Evolutionary conservation across 2,329 filamentous ascomycete genomes (phyloP).

Genomic region (Calonectria pseudoturangicola): DNA sequence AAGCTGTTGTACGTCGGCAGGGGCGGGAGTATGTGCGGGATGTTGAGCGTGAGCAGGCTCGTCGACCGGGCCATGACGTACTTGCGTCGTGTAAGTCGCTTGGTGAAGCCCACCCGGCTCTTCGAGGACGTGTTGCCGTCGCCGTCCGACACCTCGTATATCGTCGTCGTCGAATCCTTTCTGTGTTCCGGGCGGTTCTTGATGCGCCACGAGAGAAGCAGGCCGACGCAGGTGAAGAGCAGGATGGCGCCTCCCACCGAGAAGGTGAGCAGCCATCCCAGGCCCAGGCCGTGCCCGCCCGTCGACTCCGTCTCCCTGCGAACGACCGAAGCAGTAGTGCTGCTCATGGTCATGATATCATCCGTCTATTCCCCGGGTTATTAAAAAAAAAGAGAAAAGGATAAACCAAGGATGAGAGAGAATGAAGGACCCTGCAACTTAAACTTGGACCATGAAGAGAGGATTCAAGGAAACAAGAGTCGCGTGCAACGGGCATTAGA

Average conservation of each 20-base stretch:
- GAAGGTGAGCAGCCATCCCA: conserved; percentile 67
- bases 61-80: conserved; percentile 52
- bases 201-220: conserved; percentile 64
- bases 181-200: conserved; percentile 47
- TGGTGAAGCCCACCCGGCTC: conserved; percentile 48
- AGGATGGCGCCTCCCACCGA: conserved; percentile 68
- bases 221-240: conserved; percentile 65
- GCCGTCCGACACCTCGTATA: conserved; percentile 56
- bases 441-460: conserved; percentile 40
- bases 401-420: neutral
- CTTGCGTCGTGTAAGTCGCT: conserved; percentile 58
- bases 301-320: conserved; percentile 36
- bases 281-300: conserved; percentile 50
- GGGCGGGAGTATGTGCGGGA: conserved; percentile 58
- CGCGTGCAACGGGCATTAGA: conserved; percentile 39
- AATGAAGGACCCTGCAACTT: conserved; percentile 1
- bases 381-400: neutral
- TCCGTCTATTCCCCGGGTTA: conserved; percentile 3
- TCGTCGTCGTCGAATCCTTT: conserved; percentile 49
- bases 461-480: conserved; percentile 9
- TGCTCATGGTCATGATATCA: conserved; percentile 41
- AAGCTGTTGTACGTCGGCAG: conserved; percentile 59
- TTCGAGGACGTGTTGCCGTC: conserved; percentile 35
- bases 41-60: conserved; percentile 56
- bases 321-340: conserved; percentile 14